Conservation (phyloP, 208 protist species). For the Blastocrithidia nonstop region DNA sequence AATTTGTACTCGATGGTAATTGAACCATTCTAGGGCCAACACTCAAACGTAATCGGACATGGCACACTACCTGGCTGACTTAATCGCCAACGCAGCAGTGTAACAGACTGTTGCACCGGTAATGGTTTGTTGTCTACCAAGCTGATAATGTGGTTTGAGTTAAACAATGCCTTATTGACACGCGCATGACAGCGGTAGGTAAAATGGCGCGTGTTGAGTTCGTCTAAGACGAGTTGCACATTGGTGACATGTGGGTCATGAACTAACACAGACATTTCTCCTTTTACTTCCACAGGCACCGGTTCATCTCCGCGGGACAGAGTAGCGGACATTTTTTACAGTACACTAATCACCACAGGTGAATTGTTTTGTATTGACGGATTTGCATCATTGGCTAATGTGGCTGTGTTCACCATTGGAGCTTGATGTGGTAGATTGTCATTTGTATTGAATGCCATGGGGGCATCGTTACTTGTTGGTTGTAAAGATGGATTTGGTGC, state of each 20-base stretch:
- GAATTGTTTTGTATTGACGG: constrained; percentile 6
- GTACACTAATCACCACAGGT: constrained; percentile 31
- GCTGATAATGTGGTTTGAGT: constrained; percentile 47
- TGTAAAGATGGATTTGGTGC: neutral
- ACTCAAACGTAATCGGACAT: constrained; percentile 57
- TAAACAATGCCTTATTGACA: constrained; percentile 72
- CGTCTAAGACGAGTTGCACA: constrained; percentile 32
- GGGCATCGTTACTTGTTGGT: neutral
- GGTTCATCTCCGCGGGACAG: constrained; percentile 41
- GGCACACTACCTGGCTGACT: constrained; percentile 8
- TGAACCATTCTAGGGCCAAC: constrained; percentile 48
- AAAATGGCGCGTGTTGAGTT: constrained; percentile 40
- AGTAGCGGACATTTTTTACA: constrained; percentile 50
- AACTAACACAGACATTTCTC: constrained; percentile 59
- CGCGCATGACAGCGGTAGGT: constrained; percentile 75
- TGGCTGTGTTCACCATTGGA: constrained; percentile 1
- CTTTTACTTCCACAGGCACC: constrained; percentile 33
- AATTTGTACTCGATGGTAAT: constrained; percentile 81
- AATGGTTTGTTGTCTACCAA: constrained; percentile 69
- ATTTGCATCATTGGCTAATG: too few species aligned
- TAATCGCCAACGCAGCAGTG: constrained; percentile 60
- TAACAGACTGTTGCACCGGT: constrained; percentile 60
- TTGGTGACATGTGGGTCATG: constrained; percentile 36
- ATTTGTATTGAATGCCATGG: too few species aligned
- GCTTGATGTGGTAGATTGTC: too few species aligned